phyloP scores from a whole-genome alignment of 1,284 basidiomycete genomes.

The Peniophora sp. region DNA sequence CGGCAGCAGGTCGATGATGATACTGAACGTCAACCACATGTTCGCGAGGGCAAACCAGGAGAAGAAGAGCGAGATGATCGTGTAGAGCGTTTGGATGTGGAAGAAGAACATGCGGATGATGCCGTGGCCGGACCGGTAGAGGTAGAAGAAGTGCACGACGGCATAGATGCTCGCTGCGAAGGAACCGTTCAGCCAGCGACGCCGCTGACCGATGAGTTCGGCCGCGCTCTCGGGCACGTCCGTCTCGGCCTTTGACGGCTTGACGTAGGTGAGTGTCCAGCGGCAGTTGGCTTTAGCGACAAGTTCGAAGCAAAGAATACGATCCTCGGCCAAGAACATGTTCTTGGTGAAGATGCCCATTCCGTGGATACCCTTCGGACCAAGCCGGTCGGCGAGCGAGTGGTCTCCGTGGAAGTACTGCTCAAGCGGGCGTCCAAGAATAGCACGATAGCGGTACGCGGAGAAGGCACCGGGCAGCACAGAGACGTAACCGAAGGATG shows the following conservation, averaged over 20 bases:
- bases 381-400: constrained; percentile 86
- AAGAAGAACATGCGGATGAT: constrained; percentile 91
- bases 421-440: constrained; percentile 86
- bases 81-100: constrained; percentile 86
- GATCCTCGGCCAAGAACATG: constrained; percentile 94
- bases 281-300: constrained; percentile 83
- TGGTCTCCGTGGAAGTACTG: constrained; percentile 99
- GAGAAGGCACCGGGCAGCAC: constrained; percentile 97
- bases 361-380: constrained; percentile 90
- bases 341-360: constrained; percentile 99
- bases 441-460: constrained; percentile 88
- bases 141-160: constrained; percentile 88
- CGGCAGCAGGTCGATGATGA: constrained; percentile 89
- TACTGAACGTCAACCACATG: constrained; percentile 92
- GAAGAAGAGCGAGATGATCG: constrained; percentile 74
- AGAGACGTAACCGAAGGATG: constrained; percentile 92
- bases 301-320: constrained; percentile 94
- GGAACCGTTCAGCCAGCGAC: constrained; percentile 94
- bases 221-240: constrained; percentile 88
- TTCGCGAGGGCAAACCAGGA: constrained; percentile 91
- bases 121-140: constrained; percentile 82
- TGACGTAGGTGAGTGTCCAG: constrained; percentile 93
- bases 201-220: constrained; percentile 92
- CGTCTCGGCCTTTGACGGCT: constrained; percentile 92
- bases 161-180: constrained; percentile 96